Conservation (phyloP, 1,284 basidiomycete species). For the Irpex lacteus region DNA sequence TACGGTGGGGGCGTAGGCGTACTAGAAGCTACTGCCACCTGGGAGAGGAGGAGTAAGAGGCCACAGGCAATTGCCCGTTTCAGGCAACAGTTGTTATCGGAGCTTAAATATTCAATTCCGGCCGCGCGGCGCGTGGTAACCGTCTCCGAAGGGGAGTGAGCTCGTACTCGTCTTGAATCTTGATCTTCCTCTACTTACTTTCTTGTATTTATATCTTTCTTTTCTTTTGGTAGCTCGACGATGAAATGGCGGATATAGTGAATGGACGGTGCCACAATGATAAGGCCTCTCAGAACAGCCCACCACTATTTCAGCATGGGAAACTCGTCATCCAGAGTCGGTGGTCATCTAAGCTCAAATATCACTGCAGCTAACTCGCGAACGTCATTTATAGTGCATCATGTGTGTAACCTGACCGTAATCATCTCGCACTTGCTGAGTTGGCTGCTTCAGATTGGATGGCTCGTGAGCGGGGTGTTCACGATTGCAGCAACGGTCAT, state of each 20-base stretch:
- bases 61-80: not conserved
- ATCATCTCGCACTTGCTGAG: conserved; percentile 29
- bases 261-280: conserved; percentile 38
- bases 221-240: not conserved
- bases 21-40: too few relatives aligned
- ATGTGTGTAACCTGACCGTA: not conserved
- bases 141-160: too few relatives aligned
- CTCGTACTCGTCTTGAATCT: not conserved
- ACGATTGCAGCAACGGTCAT: conserved; percentile 49
- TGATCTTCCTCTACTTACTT: not conserved
- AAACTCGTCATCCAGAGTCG: conserved; percentile 60
- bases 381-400: not conserved
- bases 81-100: not conserved
- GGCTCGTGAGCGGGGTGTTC: conserved; percentile 67
- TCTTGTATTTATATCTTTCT: not conserved
- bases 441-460: conserved; percentile 52
- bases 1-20: too few relatives aligned
- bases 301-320: conserved; percentile 62
- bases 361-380: not conserved
- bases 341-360: conserved; percentile 14
- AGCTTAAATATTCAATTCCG: not conserved
- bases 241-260: conserved; percentile 25
- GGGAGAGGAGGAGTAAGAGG: not conserved
- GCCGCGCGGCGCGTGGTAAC: not conserved
- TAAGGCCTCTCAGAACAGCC: conserved; percentile 39